phyloP scores from a whole-genome alignment of 495 filamentous ascomycete genomes.

The Penicillium simplicissimum region DNA sequence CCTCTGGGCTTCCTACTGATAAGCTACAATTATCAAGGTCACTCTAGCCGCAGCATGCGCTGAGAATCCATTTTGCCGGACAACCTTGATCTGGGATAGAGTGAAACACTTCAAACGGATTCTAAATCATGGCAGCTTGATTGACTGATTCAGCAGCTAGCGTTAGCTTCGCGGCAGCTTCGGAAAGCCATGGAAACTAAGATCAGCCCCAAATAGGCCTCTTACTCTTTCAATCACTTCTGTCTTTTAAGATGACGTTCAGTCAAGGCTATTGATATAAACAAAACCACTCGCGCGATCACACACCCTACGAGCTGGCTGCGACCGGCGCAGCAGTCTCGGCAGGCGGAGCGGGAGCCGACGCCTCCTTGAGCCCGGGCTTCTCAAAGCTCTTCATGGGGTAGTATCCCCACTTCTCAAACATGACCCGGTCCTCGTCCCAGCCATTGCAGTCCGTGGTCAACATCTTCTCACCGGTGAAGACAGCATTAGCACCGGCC shows the following conservation, averaged over 20 bases:
- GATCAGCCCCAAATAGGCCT: background rate
- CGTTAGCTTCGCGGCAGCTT: background rate
- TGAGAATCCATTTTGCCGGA: too few species aligned
- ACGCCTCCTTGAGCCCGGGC: slow-evolving; percentile 13
- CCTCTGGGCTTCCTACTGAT: too few species aligned
- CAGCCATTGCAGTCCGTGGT: slow-evolving; percentile 86
- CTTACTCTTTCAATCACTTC: background rate
- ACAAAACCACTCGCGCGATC: background rate
- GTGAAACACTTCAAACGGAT: background rate
- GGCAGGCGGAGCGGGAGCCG: slow-evolving; percentile 14
- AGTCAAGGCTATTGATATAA: slow-evolving; percentile 1
- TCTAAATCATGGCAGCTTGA: background rate
- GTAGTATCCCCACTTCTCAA: slow-evolving; percentile 72
- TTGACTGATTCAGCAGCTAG: background rate
- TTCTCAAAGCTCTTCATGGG: slow-evolving; percentile 64
- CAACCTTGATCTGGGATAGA: too few species aligned
- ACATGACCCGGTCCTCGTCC: slow-evolving; percentile 81
- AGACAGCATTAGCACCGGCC: slow-evolving; percentile 85
- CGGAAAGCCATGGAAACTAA: too few species aligned
- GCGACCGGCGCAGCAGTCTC: slow-evolving; percentile 34
- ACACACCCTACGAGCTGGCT: slow-evolving; percentile 22
- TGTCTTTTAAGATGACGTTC: background rate
- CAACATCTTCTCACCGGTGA: slow-evolving; percentile 91
- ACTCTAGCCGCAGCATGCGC: too few species aligned
- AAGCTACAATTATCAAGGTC: too few species aligned